Evolutionary conservation across 208 protist species (phyloP), one percentile per base, ranked within the genome.

Genomic region (Leishmania arabica): DNA sequence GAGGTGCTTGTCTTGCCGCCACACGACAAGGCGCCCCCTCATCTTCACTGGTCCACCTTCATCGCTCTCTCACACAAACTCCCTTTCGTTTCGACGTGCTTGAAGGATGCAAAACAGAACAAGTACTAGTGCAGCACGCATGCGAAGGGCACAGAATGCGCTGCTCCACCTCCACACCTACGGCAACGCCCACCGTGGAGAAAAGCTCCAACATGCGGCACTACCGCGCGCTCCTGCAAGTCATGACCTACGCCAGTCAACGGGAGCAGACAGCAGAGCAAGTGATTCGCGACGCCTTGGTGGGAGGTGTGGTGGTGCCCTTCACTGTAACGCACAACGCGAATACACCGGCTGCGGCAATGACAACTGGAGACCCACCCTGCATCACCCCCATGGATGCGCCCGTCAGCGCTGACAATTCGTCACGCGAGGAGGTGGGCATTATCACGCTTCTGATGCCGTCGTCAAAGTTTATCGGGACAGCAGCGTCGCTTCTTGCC

Each of bases 161-260:
- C 56, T 81, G n/a, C 49, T 47, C 49, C 40, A 37, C 37, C 27
- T 78, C 58, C 60, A 53, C 75, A 37, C 31, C 56, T n/a, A 15
- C 73, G 11, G 21, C 47, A 47, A 7, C 74, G 27, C 47, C 75
- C 42, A 7, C 42, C 19, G 49, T 79, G 8, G 11, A 71, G 2
- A 73, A 77, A 31, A 73, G 77, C 54, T 85, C 85, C 60, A 88
- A 84, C 66, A 34, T 96, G 31, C 77, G 72, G 53, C 84, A 96
- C 37, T 93, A 93, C 79, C 83, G 91, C 42, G 92, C 93, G 0
- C 77, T 97, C 45, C 75, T 88, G 21, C 93, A 95, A 49, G 90
- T 97, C 4, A 79, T 97, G 40, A 81, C 87, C 51, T 89, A 92
- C 74, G 85, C 91, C 5, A 77, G 83, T 19, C 77, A 89, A 75